Base-by-base conservation (phyloP, 495 filamentous ascomycete species). In the Aspergillus panamensis region DNA sequence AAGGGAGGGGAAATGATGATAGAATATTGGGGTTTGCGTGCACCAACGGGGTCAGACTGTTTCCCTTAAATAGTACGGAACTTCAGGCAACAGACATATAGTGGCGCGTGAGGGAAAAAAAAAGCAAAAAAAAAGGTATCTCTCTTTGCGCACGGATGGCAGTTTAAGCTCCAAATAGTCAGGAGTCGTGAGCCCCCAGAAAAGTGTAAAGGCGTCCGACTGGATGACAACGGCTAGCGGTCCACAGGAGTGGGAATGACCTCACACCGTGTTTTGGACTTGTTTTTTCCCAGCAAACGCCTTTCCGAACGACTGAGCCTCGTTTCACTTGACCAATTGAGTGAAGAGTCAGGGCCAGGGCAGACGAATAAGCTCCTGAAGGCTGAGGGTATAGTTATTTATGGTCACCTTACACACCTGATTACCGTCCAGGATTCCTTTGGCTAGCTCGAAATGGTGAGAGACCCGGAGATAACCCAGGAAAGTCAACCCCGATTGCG, bases 401-500 rank as follows among this genome's bases (percentile, higher is more conserved):
- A 40, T 48, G 45, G 37, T 30, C 10, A 20, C 43, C 48, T 37
- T 50, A 50, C 61, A 56, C 61, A 62, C 51, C 55, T 59, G 55
- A 62, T 39, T 48, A 52, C 50, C 47, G 31, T 33, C 35, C 19
- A 45, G 49, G 48, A 48, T 49, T 35, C 48, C 19, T 17, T 60
- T 50, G 54, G 39, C 52, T 57, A 49, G 40, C 35, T 31, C 48
- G 33, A 49, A 44, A 32, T 56, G 52, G 42, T 4, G 33, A 53
- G 31, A 19, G 50, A 48, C 45, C 49, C n/a, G 47, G 48, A n/a
- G 55, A 60, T 57, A 55, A 56, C 32, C 47, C 21, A 37, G 19
- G 45, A 49, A 25, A 48, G 53, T 20, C 53, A 58, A 59, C 43
- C 57, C 64, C 58, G 65, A 65, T 63, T 52, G 42, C 62, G 62